Evolutionary conservation across 2,329 filamentous ascomycete genomes (phyloP).

Genomic region (Neodidymelliopsis sp.): DNA sequence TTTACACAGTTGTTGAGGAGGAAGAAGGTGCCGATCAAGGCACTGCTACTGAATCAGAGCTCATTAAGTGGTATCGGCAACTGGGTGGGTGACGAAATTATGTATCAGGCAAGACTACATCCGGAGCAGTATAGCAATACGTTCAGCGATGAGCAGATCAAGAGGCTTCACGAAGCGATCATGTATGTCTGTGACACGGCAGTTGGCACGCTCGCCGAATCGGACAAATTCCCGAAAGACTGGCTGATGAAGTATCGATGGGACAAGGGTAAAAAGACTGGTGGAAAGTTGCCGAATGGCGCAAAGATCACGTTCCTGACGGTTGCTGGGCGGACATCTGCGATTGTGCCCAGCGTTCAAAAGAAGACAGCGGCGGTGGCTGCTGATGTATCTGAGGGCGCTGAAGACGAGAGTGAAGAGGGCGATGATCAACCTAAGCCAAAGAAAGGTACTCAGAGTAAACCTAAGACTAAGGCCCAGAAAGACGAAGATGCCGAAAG

Average conservation of each 20-base stretch:
- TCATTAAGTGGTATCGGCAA: slow-evolving; percentile 95
- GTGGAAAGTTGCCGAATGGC: slow-evolving; percentile 77
- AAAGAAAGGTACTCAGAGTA: slow-evolving; percentile 48
- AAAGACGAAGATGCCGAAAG: slow-evolving; percentile 17
- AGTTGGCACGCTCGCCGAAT: slow-evolving; percentile 80
- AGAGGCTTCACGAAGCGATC: slow-evolving; percentile 74
- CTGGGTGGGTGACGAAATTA: slow-evolving; percentile 95
- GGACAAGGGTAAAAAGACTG: slow-evolving; percentile 83
- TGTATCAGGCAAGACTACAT: slow-evolving; percentile 88
- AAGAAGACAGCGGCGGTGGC: slow-evolving; percentile 75
- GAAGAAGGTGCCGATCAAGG: slow-evolving; percentile 88
- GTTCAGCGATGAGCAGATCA: slow-evolving; percentile 74
- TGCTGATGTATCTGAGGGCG: slow-evolving; percentile 57
- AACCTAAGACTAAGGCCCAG: slow-evolving; percentile 29
- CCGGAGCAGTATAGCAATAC: slow-evolving; percentile 93
- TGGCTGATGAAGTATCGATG: slow-evolving; percentile 90
- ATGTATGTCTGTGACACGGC: slow-evolving; percentile 81
- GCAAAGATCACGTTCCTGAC: slow-evolving; percentile 86
- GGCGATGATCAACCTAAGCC: slow-evolving; percentile 33
- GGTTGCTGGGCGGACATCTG: slow-evolving; percentile 90
- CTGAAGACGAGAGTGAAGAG: slow-evolving; percentile 29
- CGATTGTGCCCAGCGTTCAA: slow-evolving; percentile 83
- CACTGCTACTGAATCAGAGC: slow-evolving; percentile 87
- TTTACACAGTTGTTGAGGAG: slow-evolving; percentile 72
- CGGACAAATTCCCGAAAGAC: slow-evolving; percentile 80